Evolutionary conservation across 176 grass and related monocot genomes (phyloP), one percentile per base, ranked within the genome.

Genomic region (Pontederia paniculata): DNA sequence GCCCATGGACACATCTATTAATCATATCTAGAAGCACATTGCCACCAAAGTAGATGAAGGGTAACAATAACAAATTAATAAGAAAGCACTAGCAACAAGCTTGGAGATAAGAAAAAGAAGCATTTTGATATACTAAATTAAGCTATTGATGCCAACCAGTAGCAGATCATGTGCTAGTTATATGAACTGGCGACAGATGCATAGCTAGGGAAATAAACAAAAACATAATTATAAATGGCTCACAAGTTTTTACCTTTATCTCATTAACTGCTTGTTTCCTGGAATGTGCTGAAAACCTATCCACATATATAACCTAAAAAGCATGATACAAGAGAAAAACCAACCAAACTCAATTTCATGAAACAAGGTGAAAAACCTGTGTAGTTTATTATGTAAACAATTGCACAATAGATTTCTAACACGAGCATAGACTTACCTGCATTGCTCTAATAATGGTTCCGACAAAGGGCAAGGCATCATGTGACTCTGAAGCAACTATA

Each of bases 401-500:
- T 49, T 2, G 15, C 42, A 18, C 52, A 9, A 8, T 44, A 59
- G 12, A 49, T 23, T 9, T 52, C 10, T 54, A 65, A 20, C 22
- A 74, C 47, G 48, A 17, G 19, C 57, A 57, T 10, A 23, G 4
- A n/a, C 13, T 65, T 58, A 75, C 93, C 93, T 98, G 93, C 93
- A 98, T 98, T n/a, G 93, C 80, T 58, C 93, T 83, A 56, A 98
- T 88, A 65, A 98, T 98, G 60, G 83, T 91, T 63, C 93, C 93
- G 66, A 98, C 93, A 70, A 98, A 81, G 12, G 93, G 93, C 61
- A 98, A 70, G 28, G 83, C 44, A 88, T 98, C 93, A 67, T 98
- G 93, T 14, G 93, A 98, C 2, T 98, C 93, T 0, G 93, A 98
- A 16, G 87, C 88, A 77, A 98, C 93, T 74, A 98, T 98, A 57